These are phyloP conservation scores for Macroventuria anomochaeta DNA, from an alignment of 2,329 filamentous ascomycete genomes.

Conservation along the genomic window DNA sequence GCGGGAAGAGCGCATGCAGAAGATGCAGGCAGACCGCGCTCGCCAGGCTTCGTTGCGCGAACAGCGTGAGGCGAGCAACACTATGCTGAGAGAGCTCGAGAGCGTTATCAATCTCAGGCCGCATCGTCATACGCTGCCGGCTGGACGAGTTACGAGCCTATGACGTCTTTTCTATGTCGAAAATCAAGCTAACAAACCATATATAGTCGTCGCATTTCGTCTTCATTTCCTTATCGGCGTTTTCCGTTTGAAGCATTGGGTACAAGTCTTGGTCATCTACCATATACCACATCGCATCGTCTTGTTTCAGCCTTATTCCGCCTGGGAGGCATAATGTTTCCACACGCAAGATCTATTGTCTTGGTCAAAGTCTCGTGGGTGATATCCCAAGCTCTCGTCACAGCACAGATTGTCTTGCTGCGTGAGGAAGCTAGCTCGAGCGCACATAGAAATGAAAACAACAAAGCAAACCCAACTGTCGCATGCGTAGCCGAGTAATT, in stretches of 20 bases:
- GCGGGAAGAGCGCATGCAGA: slow-evolving; percentile 84
- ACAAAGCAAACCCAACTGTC: too few relatives aligned
- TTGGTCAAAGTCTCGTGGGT: slow-evolving; percentile 4
- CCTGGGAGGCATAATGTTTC: slow-evolving; percentile 10
- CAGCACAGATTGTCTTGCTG: slow-evolving; percentile 1
- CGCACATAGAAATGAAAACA: neutral
- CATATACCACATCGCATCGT: slow-evolving; percentile 7
- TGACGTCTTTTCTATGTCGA: slow-evolving; percentile 25
- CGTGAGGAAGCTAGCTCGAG: slow-evolving; percentile 12
- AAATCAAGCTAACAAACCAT: neutral
- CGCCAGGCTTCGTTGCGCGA: slow-evolving; percentile 74
- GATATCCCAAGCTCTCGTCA: slow-evolving; percentile 8
- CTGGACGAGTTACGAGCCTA: slow-evolving; percentile 43
- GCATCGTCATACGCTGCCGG: slow-evolving; percentile 30
- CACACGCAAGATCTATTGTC: neutral
- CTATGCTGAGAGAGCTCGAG: slow-evolving; percentile 92
- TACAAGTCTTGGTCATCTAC: slow-evolving; percentile 2
- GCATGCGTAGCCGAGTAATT: too few relatives aligned
- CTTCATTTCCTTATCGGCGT: slow-evolving; percentile 3
- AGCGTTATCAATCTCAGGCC: slow-evolving; percentile 70
- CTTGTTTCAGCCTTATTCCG: slow-evolving; percentile 5
- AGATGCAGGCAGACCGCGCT: slow-evolving; percentile 85
- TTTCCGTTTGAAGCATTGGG: neutral
- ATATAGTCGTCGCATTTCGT: neutral
- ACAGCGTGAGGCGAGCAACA: slow-evolving; percentile 79